A percentile compares a stretch with the other conserved stretches of the same genome.
These are phyloP conservation scores for Diplodia seriata DNA, from an alignment of 2,329 filamentous ascomycete species.

Conservation along the genomic window DNA sequence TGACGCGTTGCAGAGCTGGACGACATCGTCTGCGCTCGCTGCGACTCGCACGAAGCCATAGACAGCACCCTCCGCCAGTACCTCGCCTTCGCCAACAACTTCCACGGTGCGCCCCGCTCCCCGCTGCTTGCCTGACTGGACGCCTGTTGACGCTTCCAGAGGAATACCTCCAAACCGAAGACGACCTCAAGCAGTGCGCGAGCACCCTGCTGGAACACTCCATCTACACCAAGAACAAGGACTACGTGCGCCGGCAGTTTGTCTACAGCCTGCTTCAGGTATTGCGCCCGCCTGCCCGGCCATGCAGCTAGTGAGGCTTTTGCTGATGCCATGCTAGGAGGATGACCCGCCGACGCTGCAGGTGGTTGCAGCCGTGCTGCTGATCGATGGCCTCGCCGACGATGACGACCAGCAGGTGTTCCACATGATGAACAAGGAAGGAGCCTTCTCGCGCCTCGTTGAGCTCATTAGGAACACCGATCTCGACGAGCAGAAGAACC, in stretches of 20 bases:
- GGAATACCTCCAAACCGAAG: constrained; percentile 75
- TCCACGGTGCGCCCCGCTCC: constrained; percentile 61
- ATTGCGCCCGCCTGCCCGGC: constrained; percentile 34
- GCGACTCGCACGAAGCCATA: constrained; percentile 69
- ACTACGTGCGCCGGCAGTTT: constrained; percentile 92
- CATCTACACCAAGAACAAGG: constrained; percentile 75
- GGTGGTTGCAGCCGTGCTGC: constrained; percentile 80
- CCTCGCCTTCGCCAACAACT: constrained; percentile 76
- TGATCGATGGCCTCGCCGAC: constrained; percentile 83
- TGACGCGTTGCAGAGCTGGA: constrained; percentile 63
- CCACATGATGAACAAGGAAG: constrained; percentile 84
- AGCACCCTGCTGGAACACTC: constrained; percentile 77
- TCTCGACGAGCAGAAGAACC: constrained; percentile 67
- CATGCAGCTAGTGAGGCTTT: neutral
- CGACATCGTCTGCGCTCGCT: constrained; percentile 66
- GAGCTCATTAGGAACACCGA: constrained; percentile 76
- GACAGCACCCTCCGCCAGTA: constrained; percentile 87
- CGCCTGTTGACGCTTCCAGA: constrained; percentile 53
- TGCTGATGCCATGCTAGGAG: constrained; percentile 64
- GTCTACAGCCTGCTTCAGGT: constrained; percentile 84
- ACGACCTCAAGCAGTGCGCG: constrained; percentile 81
- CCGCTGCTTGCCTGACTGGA: constrained; percentile 6
- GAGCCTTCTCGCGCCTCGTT: constrained; percentile 81
- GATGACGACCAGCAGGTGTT: constrained; percentile 75
- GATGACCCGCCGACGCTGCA: constrained; percentile 83